Evolutionary conservation across 257 asterid genomes (phyloP).

Genomic region (Thymus mandschuricus): DNA sequence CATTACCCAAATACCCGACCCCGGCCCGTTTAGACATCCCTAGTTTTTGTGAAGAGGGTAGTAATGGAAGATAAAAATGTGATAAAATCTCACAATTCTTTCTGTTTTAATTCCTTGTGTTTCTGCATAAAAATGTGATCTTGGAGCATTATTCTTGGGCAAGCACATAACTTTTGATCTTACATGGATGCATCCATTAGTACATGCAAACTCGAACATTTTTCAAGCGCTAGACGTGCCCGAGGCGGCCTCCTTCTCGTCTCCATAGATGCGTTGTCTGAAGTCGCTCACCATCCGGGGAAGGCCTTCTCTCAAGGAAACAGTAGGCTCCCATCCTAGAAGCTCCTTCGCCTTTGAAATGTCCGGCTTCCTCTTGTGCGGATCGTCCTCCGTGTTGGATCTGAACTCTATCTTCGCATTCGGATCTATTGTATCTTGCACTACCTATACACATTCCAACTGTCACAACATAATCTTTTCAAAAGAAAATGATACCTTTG

Average conservation of each 20-base stretch:
- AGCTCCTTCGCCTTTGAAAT: slow-evolving; percentile 75
- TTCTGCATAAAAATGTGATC: not conserved
- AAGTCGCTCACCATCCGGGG: slow-evolving; percentile 83
- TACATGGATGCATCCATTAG: slow-evolving; percentile 19
- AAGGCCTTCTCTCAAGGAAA: slow-evolving; percentile 77
- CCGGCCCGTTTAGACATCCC: too few relatives aligned
- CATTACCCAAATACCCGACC: too few relatives aligned
- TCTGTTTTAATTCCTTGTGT: not conserved
- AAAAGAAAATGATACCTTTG: not conserved
- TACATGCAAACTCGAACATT: not conserved
- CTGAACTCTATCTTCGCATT: slow-evolving; percentile 77
- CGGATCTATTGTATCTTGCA: slow-evolving; percentile 77
- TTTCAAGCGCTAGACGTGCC: slow-evolving; percentile 31
- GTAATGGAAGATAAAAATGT: not conserved
- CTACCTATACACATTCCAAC: slow-evolving; percentile 55
- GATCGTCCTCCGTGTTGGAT: slow-evolving; percentile 82
- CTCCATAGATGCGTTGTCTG: slow-evolving; percentile 67
- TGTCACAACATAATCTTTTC: not conserved
- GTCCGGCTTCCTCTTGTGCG: slow-evolving; percentile 89
- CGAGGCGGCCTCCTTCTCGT: slow-evolving; percentile 30
- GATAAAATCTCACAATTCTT: not conserved
- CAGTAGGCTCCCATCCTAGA: slow-evolving; percentile 77
- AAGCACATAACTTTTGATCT: slow-evolving; percentile 9
- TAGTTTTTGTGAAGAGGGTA: not conserved
- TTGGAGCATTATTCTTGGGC: slow-evolving; percentile 28